phyloP scores from a whole-genome alignment of 768 basidiomycete species.

The Auriscalpium microsporum region DNA sequence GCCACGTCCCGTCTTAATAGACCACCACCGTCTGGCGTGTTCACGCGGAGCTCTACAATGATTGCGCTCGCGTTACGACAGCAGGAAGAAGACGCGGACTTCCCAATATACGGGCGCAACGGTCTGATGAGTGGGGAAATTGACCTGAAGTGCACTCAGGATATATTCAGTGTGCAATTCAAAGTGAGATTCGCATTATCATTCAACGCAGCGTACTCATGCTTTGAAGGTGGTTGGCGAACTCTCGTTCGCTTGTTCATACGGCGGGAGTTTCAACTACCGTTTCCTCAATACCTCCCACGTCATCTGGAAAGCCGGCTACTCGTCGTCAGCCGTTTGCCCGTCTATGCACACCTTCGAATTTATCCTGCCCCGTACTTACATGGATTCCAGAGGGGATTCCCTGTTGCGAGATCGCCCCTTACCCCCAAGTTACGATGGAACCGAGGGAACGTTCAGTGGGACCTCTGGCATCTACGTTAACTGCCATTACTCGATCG shows the following conservation, averaged over 20 bases:
- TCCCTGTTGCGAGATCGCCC: background rate
- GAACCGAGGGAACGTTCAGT: slow-evolving; percentile 33
- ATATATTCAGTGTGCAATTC: slow-evolving; percentile 34
- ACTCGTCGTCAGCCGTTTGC: slow-evolving; percentile 14
- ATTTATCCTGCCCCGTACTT: slow-evolving; percentile 10
- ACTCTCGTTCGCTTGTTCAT: background rate
- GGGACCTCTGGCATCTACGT: slow-evolving; percentile 22
- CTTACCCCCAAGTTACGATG: slow-evolving; percentile 40
- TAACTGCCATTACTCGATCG: slow-evolving; percentile 39
- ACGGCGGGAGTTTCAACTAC: slow-evolving; percentile 2
- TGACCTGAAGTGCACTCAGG: slow-evolving; percentile 30
- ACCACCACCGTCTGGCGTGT: slow-evolving; percentile 30
- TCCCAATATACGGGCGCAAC: slow-evolving; percentile 39
- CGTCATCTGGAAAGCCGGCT: slow-evolving; percentile 13
- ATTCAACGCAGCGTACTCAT: too few relatives aligned
- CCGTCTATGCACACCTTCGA: slow-evolving; percentile 35
- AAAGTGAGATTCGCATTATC: slow-evolving; percentile 28
- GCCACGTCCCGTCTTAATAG: slow-evolving; percentile 27
- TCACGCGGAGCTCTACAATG: slow-evolving; percentile 30
- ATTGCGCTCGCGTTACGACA: slow-evolving; percentile 37
- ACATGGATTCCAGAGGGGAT: background rate
- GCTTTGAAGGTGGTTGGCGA: too few relatives aligned
- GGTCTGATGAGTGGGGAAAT: slow-evolving; percentile 35
- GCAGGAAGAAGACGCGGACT: slow-evolving; percentile 31
- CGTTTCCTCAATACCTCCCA: slow-evolving; percentile 8